Evolutionary conservation across 192 early-diverging fungal species (phyloP), one percentile per base, ranked within the genome.

Genomic region (Gamsiella multidivaricata): DNA sequence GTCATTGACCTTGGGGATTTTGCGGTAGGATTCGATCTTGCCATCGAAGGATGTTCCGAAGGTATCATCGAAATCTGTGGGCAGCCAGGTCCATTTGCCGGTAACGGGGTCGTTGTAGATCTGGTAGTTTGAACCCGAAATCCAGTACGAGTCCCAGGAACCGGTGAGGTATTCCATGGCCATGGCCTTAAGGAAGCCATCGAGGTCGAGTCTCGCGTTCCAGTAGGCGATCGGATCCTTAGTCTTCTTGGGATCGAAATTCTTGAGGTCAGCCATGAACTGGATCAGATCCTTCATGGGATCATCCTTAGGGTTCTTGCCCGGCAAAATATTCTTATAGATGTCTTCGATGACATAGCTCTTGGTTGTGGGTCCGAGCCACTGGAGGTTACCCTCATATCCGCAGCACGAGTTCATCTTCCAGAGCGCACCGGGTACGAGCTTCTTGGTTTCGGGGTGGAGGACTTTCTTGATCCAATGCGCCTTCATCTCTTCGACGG

Each of bases 21-120:
- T 55, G 33, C 59, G 57, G 50, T 68, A 62, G 29, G 73, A 61
- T 25, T 51, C 62, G 32, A 84, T 36, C 9, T 61, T 63, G 15
- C 45, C 58, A 1, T 71, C 51, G n/a, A 64, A 66, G 17, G 69
- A 70, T n/a, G 53, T 70, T 11, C 83, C 81, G 54, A 80, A 82
- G 18, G 78, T 80, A 32, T 80, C 78, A 25, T 85, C 83, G 42
- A 82, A 85, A 39, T 82, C 83, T 5, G 70, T 79, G 3, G 83
- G 74, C 12, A 85, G 63, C 29, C 74, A 72, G 14, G 59, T 75
- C 80, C 80, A 85, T 32, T 80, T 82, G 25, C 71, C 65, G 6
- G 78, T 61, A 11, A 51, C 22, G 3, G 78, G 52, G 57, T 85
- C 65, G 29, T 82, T 67, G 42, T 76, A 82, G 63, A 85, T 54